Evolutionary conservation across 306 rosid species (phyloP).

Genomic region (Nissolia schottii): DNA sequence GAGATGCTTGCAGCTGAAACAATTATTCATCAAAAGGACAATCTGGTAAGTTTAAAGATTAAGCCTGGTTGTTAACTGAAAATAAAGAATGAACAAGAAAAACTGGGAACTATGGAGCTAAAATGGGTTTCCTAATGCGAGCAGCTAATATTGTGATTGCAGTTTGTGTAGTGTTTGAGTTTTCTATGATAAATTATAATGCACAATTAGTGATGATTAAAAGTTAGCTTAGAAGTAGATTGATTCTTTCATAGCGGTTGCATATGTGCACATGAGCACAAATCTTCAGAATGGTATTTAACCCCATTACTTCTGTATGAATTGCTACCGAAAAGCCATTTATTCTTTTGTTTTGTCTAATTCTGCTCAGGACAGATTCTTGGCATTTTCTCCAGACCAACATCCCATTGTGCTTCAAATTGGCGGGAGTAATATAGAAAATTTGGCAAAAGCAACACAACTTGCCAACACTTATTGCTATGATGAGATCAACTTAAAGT

Average conservation of each 20-base stretch:
- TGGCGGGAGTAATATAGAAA: slow-evolving; percentile 84
- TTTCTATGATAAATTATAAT: neutral
- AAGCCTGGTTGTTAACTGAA: slow-evolving; percentile 5
- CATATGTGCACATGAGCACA: neutral
- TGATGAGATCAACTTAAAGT: slow-evolving; percentile 92
- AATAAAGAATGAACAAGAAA: neutral
- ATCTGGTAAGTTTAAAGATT: slow-evolving; percentile 59
- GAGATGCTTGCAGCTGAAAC: slow-evolving; percentile 98
- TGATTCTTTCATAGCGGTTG: neutral
- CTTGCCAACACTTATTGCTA: slow-evolving; percentile 77
- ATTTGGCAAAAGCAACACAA: slow-evolving; percentile 76
- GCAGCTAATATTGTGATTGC: neutral
- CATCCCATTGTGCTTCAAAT: slow-evolving; percentile 94
- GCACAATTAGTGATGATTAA: neutral
- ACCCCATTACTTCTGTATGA: neutral
- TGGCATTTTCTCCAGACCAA: slow-evolving; percentile 83
- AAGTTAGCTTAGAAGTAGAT: neutral
- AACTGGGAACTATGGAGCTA: neutral
- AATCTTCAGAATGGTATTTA: neutral
- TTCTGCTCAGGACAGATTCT: slow-evolving; percentile 89
- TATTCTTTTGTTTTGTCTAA: slow-evolving; percentile 14
- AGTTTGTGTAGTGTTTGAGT: neutral
- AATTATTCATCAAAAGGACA: slow-evolving; percentile 72
- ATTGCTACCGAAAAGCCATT: neutral
- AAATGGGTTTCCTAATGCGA: neutral